These are phyloP conservation scores for Xylaria telfairii DNA, from an alignment of 495 filamentous ascomycete species.

Conservation along the genomic window DNA sequence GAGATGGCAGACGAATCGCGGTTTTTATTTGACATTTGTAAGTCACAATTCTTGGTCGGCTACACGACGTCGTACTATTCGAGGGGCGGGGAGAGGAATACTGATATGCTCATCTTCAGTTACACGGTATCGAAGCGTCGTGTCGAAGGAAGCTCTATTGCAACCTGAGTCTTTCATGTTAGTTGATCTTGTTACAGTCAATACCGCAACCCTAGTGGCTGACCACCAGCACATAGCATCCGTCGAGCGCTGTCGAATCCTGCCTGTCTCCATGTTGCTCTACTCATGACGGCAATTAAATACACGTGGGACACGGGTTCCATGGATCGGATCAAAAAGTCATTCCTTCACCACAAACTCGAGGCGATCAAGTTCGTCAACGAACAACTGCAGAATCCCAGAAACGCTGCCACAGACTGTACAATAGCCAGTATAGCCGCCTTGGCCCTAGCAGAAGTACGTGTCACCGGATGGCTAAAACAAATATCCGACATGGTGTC, in stretches of 20 bases:
- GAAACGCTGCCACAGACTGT: slow-evolving; percentile 18
- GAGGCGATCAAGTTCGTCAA: slow-evolving; percentile 35
- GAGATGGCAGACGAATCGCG: slow-evolving; percentile 29
- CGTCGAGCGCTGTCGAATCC: slow-evolving; percentile 27
- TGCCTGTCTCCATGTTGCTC: slow-evolving; percentile 26
- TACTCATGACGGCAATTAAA: slow-evolving; percentile 33
- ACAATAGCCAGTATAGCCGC: slow-evolving; percentile 29
- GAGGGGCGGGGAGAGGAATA: neutral
- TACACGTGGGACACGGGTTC: slow-evolving; percentile 30
- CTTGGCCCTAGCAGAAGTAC: slow-evolving; percentile 24
- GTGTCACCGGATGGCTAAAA: neutral
- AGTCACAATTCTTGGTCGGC: neutral
- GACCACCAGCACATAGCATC: slow-evolving; percentile 12
- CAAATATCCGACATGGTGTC: neutral
- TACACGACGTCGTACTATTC: neutral
- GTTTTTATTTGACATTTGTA: slow-evolving; percentile 28
- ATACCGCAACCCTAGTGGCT: neutral
- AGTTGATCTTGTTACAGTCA: neutral
- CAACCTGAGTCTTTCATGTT: slow-evolving; percentile 26
- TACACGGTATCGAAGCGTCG: slow-evolving; percentile 25
- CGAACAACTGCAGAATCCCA: slow-evolving; percentile 26
- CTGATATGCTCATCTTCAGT: slow-evolving; percentile 16
- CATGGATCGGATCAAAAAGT: slow-evolving; percentile 27
- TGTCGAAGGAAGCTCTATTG: slow-evolving; percentile 24
- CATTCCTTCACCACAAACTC: slow-evolving; percentile 36